Conservation (phyloP, 495 filamentous ascomycete genomes). For the Podospora bellae-mahoneyi region DNA sequence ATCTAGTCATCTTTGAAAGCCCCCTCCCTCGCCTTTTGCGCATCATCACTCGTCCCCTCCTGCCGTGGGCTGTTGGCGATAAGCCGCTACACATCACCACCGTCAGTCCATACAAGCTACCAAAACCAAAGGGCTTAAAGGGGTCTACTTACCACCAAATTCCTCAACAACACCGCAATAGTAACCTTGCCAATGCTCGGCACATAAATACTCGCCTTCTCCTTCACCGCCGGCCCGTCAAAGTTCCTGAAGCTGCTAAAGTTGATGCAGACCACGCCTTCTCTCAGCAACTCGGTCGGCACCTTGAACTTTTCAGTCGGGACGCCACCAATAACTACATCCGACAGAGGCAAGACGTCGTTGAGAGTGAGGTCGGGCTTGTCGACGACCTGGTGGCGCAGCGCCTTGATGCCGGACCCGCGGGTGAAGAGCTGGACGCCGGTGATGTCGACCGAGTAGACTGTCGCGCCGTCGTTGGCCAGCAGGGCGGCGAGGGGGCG, state of each 20-base stretch:
- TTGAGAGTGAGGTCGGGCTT: slow-evolving; percentile 69
- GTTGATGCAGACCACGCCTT: slow-evolving; percentile 94
- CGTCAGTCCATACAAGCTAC: not conserved
- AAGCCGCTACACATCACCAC: slow-evolving; percentile 31
- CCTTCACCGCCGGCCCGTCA: slow-evolving; percentile 71
- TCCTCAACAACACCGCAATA: slow-evolving; percentile 84
- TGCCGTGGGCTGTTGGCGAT: slow-evolving; percentile 39
- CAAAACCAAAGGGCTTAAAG: too few relatives aligned
- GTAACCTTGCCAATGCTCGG: slow-evolving; percentile 97
- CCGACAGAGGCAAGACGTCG: slow-evolving; percentile 78
- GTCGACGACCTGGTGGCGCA: slow-evolving; percentile 78
- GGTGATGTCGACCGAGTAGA: slow-evolving; percentile 90
- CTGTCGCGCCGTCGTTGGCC: slow-evolving; percentile 91
- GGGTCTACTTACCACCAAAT: slow-evolving; percentile 65
- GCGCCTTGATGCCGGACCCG: slow-evolving; percentile 76
- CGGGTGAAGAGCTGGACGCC: slow-evolving; percentile 91
- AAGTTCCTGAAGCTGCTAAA: slow-evolving; percentile 98
- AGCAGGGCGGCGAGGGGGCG: slow-evolving; percentile 89
- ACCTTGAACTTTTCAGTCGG: slow-evolving; percentile 84
- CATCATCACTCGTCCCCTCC: slow-evolving; percentile 30
- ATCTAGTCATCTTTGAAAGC: slow-evolving; percentile 37
- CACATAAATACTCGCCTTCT: slow-evolving; percentile 94
- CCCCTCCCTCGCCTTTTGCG: slow-evolving; percentile 38
- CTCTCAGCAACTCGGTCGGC: slow-evolving; percentile 71
- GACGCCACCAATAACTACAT: slow-evolving; percentile 94